Evolutionary conservation across 345 rosid species (phyloP).

Genomic region (Eucalyptus tenuipes): DNA sequence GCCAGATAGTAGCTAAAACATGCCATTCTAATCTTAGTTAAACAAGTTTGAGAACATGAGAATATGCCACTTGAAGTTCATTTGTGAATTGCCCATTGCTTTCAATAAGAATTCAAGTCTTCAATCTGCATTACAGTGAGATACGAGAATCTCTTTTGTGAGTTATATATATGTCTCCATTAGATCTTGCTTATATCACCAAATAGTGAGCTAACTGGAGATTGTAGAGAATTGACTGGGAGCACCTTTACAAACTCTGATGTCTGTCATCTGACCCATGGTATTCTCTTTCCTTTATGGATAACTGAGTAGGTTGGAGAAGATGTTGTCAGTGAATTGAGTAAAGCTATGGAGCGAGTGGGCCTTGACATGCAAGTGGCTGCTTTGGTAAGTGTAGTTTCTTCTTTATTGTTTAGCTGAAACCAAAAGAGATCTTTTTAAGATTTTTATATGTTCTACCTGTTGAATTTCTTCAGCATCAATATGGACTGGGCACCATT

Average conservation of each 20-base stretch:
- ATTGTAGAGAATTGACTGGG: neutral
- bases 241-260: neutral
- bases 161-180: neutral
- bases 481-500: neutral
- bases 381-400: slow-evolving; percentile 50
- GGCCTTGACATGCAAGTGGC: slow-evolving; percentile 76
- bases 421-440: neutral
- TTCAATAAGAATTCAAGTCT: neutral
- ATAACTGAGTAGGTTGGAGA: slow-evolving; percentile 49
- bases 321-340: slow-evolving; percentile 80
- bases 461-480: neutral
- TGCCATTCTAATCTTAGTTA: neutral
- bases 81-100: neutral
- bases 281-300: neutral
- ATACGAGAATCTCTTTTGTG: neutral
- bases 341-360: slow-evolving; percentile 60
- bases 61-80: neutral
- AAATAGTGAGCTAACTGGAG: neutral
- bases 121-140: neutral
- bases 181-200: neutral
- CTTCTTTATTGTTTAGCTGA: neutral
- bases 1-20: neutral
- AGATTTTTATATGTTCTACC: neutral
- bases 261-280: neutral
- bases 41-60: neutral